Evolutionary conservation across 148 eudicot species (phyloP), one percentile per base, ranked within the genome.

Genomic region (Tetragonia tetragonoides): DNA sequence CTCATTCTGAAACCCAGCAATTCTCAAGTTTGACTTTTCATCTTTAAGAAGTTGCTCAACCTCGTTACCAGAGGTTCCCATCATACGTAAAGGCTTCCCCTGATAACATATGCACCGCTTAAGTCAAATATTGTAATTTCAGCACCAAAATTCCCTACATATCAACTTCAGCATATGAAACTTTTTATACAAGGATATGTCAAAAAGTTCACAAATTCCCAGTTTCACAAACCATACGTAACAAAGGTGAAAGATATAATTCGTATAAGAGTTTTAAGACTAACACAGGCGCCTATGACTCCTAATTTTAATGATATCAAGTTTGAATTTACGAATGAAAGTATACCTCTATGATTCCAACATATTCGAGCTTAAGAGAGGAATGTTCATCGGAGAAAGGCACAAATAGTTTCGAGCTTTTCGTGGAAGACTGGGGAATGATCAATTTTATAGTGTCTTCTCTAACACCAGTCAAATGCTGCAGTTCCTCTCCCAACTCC

Each of bases 1-100:
- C 87, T 91, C 98, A 80, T 95, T 94, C 81, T 92, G 97, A 86
- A 95, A 95, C 42, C 98, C 97, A 83, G 91, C 91, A 83, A 92
- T 92, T 66, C 98, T 87, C 79, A 87, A 85, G 81, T 92, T 86
- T 46, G 74, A 81, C 82, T 92, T 83, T 12, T 88, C 89, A 79
- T 82, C 86, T 74, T 87, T 81, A 20, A 87, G 81, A 76, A 94
- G 73, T 75, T 92, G 89, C 77, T 89, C 88, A 73, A 95, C 88
- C 86, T 95, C 98, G 72, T 81, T 83, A 78, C 87, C 78, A 16
- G 88, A 90, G 65, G 87, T 90, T 46, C 98, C 98, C 97, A 92
- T 89, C 98, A 95, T 95, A 80, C 86, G 85, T 70, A 95, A 80
- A 72, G 91, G 81, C 74, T 88, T 95, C 28, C 89, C 97, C 97